Evolutionary conservation across 768 basidiomycete genomes (phyloP), one percentile per base, ranked within the genome.

Genomic region (Termitomyces sp.): DNA sequence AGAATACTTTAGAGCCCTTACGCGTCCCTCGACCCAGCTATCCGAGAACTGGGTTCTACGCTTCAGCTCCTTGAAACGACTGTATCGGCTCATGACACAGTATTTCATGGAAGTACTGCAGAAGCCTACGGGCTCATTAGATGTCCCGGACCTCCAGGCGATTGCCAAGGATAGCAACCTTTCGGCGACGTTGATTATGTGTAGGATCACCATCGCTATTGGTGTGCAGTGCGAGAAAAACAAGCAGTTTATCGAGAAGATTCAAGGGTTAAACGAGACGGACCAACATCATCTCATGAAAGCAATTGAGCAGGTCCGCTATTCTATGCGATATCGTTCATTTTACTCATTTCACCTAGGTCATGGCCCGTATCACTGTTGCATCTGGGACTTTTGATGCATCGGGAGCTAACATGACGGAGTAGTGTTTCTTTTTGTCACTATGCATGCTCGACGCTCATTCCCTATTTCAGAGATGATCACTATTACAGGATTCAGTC

Each of bases 251-350:
- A 94, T 98, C 60, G 87, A 85, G 68, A 89, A 85, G 73, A 98
- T 98, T 36, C 94, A 95, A 66, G 80, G 82, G 2, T 71, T 97
- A 61, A 88, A 83, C 59, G 90, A 96, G 71, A 79, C 74, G 18
- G 87, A 94, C 67, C 95, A 97, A 74, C 91, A 93, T 69, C 80
- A 85, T 67, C 75, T 97, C 53, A 98, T 97, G 95, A 88, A 83
- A 72, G 90, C 92, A 40, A 96, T 97, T 58, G 95, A 97, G 72
- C 89, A 92, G 80, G 94, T 92, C 58, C 53, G 81, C 70, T 37
- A 33, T 40, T 53, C 4, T 33, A 16, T 18, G 5, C 16, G n/a
- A 44, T 45, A 12, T 51, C 40, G 22, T 49, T 18, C 16, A 36
- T 32, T 5, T 34, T 32, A 36, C 39, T 59, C 10, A 64, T 8